phyloP scores from a whole-genome alignment of 192 early-diverging fungal species.

The Coemansia sp. region DNA sequence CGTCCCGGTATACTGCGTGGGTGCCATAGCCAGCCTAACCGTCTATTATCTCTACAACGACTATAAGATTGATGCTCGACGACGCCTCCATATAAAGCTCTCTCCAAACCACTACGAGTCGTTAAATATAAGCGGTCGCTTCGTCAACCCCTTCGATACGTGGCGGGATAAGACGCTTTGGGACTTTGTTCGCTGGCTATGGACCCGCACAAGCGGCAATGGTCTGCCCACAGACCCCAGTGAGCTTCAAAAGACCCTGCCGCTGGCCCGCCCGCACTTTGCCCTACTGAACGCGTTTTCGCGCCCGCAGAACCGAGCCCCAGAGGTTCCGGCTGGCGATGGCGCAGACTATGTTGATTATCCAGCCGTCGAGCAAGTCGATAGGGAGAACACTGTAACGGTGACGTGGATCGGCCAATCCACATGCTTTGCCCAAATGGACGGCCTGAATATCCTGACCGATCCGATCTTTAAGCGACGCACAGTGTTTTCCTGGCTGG shows the following conservation, averaged over 20 bases:
- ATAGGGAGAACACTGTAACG: conserved; percentile 12
- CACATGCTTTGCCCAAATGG: conserved; percentile 64
- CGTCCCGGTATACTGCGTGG: conserved; percentile 29
- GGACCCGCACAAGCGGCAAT: conserved; percentile 39
- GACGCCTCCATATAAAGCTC: conserved; percentile 10
- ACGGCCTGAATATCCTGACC: conserved; percentile 70
- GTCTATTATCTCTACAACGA: conserved; percentile 35
- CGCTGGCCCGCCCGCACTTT: conserved; percentile 32
- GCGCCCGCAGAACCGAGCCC: background rate
- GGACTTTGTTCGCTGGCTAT: conserved; percentile 51
- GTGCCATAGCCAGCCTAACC: conserved; percentile 38
- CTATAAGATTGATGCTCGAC: conserved; percentile 35
- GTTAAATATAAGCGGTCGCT: conserved; percentile 44
- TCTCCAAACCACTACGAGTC: conserved; percentile 12
- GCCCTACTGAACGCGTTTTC: conserved; percentile 24
- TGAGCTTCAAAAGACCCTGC: conserved; percentile 25
- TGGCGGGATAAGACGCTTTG: conserved; percentile 55
- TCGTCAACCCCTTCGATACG: conserved; percentile 49
- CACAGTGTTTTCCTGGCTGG: conserved; percentile 66
- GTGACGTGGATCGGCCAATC: conserved; percentile 66
- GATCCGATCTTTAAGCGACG: conserved; percentile 76
- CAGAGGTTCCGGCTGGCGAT: background rate
- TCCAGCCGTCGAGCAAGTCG: conserved; percentile 15
- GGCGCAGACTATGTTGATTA: conserved; percentile 14
- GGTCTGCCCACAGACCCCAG: conserved; percentile 26